A percentile compares a stretch with the other conserved stretches of the same genome.
phyloP scores from a whole-genome alignment of 148 eudicot species.

The Mesembryanthemum crystallinum region DNA sequence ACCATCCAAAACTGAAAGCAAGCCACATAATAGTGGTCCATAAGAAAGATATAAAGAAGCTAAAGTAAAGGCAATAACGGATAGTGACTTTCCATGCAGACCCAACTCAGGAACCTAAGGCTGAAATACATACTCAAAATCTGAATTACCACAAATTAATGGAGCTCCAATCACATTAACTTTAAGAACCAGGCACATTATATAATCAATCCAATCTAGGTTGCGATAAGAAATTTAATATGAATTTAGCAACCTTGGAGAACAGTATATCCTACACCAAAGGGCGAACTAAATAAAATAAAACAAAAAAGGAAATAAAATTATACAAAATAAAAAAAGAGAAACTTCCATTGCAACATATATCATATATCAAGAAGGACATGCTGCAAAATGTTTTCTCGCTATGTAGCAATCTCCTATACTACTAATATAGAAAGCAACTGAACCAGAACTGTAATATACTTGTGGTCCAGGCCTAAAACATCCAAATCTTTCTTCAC shows the following conservation, averaged over 20 bases:
- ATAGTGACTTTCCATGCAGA: slow-evolving; percentile 44
- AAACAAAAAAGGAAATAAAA: background rate
- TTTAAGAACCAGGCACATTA: slow-evolving; percentile 3
- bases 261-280: slow-evolving; percentile 10
- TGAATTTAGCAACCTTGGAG: background rate
- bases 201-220: slow-evolving; percentile 3
- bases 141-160: slow-evolving; percentile 9
- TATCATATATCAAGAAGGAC: slow-evolving; percentile 13
- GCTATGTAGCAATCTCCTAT: slow-evolving; percentile 26
- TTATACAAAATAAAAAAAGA: background rate
- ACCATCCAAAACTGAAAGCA: slow-evolving; percentile 35
- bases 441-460: slow-evolving; percentile 28
- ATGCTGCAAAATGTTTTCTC: slow-evolving; percentile 13
- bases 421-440: slow-evolving; percentile 36
- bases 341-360: background rate
- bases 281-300: background rate
- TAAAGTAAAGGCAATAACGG: slow-evolving; percentile 33
- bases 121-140: slow-evolving; percentile 7
- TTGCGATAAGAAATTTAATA: background rate
- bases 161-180: slow-evolving; percentile 12
- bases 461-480: slow-evolving; percentile 34
- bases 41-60: slow-evolving; percentile 25
- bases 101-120: slow-evolving; percentile 35
- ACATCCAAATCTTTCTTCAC: slow-evolving; percentile 34
- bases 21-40: slow-evolving; percentile 30